Conservation (phyloP, 192 early-diverging fungal species). For the Umbelopsis ramanniana region DNA sequence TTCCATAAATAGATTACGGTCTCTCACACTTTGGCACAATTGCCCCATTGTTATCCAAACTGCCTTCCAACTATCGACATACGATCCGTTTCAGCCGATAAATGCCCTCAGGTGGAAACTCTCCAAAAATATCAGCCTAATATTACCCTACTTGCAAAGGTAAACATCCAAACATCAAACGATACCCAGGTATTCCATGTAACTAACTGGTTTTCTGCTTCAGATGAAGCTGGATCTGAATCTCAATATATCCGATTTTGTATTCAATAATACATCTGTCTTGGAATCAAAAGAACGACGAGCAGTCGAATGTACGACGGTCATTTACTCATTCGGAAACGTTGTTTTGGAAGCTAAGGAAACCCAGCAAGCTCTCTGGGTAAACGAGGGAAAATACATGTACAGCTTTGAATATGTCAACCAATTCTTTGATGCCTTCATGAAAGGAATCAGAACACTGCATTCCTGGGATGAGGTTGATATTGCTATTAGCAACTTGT, state of each 20-base stretch:
- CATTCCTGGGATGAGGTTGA: constrained; percentile 53
- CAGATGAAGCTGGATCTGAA: constrained; percentile 50
- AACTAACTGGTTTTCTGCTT: constrained; percentile 10
- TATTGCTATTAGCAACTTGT: constrained; percentile 51
- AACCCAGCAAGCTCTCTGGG: constrained; percentile 46
- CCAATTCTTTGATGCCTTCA: constrained; percentile 58
- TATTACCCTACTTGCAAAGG: constrained; percentile 34
- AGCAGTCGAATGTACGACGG: constrained; percentile 48
- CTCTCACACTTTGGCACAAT: constrained; percentile 40
- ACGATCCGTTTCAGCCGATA: constrained; percentile 23
- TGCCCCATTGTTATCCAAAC: constrained; percentile 34
- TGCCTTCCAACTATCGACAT: constrained; percentile 27
- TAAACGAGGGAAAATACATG: constrained; percentile 42
- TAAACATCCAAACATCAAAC: constrained; percentile 3
- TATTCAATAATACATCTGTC: constrained; percentile 51
- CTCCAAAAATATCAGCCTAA: constrained; percentile 19
- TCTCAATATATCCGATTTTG: constrained; percentile 42
- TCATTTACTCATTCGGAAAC: constrained; percentile 55
- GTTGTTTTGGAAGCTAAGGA: constrained; percentile 50
- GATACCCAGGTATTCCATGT: background rate
- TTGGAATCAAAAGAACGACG: constrained; percentile 46
- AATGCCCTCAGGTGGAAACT: constrained; percentile 31
- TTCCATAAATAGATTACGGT: constrained; percentile 26
- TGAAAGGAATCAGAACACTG: constrained; percentile 49
- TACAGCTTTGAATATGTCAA: constrained; percentile 56